Percentiles rank a stretch among this genome's conserved stretches.
These are phyloP conservation scores for Boletus subparvulus DNA, from an alignment of 768 basidiomycete genomes.

Conservation along the genomic window DNA sequence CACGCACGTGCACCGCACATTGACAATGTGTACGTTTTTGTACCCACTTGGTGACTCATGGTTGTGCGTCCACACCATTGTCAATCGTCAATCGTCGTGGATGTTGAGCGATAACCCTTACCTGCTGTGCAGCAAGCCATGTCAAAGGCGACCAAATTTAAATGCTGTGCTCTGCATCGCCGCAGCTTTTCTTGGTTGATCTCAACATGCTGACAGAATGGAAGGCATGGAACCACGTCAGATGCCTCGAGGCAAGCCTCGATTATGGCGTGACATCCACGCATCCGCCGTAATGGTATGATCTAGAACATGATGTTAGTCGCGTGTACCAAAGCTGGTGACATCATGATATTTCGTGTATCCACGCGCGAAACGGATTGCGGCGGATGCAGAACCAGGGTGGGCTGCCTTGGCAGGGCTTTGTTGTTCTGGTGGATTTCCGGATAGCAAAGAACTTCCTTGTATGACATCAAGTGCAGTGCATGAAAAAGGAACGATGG, in stretches of 20 bases:
- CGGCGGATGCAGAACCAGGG: too few species aligned
- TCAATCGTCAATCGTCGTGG: background rate
- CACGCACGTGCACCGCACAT: constrained; percentile 11
- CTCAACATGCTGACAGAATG: constrained; percentile 7
- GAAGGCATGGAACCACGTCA: constrained; percentile 23
- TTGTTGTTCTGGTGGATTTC: background rate
- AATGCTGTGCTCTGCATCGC: constrained; percentile 8
- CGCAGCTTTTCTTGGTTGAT: background rate
- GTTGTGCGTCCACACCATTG: background rate
- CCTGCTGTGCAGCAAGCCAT: background rate
- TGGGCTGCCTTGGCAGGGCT: background rate
- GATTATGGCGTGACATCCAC: constrained; percentile 9
- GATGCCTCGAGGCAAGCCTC: constrained; percentile 31
- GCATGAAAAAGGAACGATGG: constrained; percentile 6
- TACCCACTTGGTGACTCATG: constrained; percentile 7
- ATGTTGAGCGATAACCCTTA: background rate
- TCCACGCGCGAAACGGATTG: background rate
- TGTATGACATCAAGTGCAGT: constrained; percentile 6
- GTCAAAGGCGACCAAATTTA: background rate
- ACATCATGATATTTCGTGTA: background rate
- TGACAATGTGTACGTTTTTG: background rate
- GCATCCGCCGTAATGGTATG: constrained; percentile 5
- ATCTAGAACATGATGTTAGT: constrained; percentile 10
- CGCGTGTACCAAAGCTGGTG: constrained; percentile 11
- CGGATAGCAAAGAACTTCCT: background rate